Conservation (phyloP, 1,284 basidiomycete genomes). For the Rhodotorula glutinis region DNA sequence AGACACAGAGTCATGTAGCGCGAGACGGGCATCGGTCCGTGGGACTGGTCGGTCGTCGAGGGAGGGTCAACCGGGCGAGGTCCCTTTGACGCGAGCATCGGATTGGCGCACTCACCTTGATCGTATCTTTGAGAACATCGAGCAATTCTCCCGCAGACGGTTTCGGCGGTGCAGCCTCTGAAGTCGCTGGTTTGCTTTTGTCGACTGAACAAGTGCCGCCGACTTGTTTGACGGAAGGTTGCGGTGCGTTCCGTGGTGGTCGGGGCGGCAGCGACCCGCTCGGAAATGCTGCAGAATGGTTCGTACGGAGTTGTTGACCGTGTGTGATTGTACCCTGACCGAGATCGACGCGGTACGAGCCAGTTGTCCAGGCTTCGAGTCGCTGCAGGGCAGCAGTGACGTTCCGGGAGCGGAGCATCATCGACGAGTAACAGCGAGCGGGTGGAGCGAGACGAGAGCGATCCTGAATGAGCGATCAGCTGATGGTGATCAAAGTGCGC, state of each 20-base stretch:
- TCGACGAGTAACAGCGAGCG: no score
- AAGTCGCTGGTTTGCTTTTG: not conserved
- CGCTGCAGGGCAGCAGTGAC: not conserved
- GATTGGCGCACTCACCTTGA: slow-evolving; percentile 23
- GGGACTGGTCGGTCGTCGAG: slow-evolving; percentile 57
- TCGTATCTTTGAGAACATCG: slow-evolving; percentile 33
- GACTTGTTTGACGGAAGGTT: slow-evolving; percentile 6
- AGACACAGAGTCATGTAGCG: slow-evolving; percentile 87
- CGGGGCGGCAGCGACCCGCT: not conserved
- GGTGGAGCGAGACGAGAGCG: no score
- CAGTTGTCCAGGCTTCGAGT: not conserved
- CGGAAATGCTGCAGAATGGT: not conserved
- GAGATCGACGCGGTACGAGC: no score
- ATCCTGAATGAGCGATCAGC: not conserved
- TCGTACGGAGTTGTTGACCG: not conserved
- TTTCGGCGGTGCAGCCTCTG: not conserved
- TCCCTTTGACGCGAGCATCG: not conserved
- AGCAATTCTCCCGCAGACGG: slow-evolving; percentile 21
- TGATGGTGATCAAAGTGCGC: not conserved
- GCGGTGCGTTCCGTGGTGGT: not conserved
- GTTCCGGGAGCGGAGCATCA: not conserved
- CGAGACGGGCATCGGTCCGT: slow-evolving; percentile 78
- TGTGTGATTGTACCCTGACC: no score
- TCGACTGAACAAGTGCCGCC: not conserved
- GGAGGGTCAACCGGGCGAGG: not conserved